Conservation (phyloP, 192 early-diverging fungal genomes). For the Blastocladiella britannica region DNA sequence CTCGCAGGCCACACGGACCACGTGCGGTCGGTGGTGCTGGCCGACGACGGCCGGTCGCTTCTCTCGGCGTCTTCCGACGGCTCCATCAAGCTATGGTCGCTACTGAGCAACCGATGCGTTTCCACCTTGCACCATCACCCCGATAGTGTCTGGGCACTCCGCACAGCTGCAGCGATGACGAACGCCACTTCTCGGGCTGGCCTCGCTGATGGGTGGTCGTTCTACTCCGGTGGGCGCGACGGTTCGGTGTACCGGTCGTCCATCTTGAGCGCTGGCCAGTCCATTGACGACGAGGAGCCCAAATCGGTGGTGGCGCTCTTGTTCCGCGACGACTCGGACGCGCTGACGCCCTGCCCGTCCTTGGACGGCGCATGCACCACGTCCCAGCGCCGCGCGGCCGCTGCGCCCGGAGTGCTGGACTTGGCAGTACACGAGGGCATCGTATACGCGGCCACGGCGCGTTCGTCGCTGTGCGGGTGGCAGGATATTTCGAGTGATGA, state of each 20-base stretch:
- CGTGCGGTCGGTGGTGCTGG: constrained; percentile 67
- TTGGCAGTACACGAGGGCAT: not conserved
- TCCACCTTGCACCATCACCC: constrained; percentile 71
- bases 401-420: no score
- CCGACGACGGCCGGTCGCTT: constrained; percentile 66
- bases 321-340: not conserved
- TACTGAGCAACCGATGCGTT: constrained; percentile 65
- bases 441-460: not conserved
- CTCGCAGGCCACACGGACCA: constrained; percentile 91
- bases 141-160: constrained; percentile 78
- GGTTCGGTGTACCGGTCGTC: constrained; percentile 46
- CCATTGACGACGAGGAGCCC: no score
- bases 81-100: constrained; percentile 93
- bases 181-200: no score
- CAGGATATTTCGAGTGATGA: no score
- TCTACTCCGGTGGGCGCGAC: constrained; percentile 82
- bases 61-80: constrained; percentile 84
- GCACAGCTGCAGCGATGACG: constrained; percentile 64
- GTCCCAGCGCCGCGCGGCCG: no score
- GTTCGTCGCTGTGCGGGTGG: not conserved
- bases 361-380: not conserved
- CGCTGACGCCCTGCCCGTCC: no score
- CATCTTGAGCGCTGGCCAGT: no score
- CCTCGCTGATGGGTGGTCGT: no score
- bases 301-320: no score